A percentile compares a stretch with the other conserved stretches of the same genome.
Evolutionary conservation across 225 moss, liverwort and hornwort genomes (phyloP).

Genomic region (Polytrichum formosum): DNA sequence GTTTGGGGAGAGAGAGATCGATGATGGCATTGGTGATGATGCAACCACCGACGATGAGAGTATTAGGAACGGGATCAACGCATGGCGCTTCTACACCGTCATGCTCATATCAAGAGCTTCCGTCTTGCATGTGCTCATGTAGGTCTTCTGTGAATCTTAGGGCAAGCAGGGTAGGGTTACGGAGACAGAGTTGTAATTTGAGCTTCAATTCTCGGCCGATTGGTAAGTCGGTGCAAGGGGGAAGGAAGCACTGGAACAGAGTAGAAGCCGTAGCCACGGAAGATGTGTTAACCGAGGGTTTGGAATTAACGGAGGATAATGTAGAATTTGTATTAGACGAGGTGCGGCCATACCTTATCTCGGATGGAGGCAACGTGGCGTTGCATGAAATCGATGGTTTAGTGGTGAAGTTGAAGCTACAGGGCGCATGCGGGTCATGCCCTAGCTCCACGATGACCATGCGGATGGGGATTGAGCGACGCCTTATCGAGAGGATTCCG

Average conservation of each 20-base stretch:
- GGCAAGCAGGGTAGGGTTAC: constrained; percentile 2
- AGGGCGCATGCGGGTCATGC: constrained; percentile 94
- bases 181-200: constrained; percentile 5
- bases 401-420: constrained; percentile 83
- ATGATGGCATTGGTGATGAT: constrained; percentile 33
- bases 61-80: constrained; percentile 10
- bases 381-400: constrained; percentile 87
- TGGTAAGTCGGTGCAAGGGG: neutral
- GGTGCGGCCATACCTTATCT: constrained; percentile 90
- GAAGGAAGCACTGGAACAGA: constrained; percentile 1
- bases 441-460: constrained; percentile 96
- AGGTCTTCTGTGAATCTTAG: neutral
- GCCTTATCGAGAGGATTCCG: constrained; percentile 85
- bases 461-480: constrained; percentile 96
- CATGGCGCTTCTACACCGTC: constrained; percentile 17
- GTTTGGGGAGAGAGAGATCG: too few species aligned
- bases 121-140: neutral
- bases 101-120: constrained; percentile 32
- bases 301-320: constrained; percentile 88
- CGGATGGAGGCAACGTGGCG: constrained; percentile 93
- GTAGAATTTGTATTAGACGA: constrained; percentile 86
- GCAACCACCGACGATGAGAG: constrained; percentile 25
- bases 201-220: constrained; percentile 8
- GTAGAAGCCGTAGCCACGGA: constrained; percentile 68
- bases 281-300: constrained; percentile 63